Evolutionary conservation across 192 early-diverging fungal species (phyloP), one percentile per base, ranked within the genome.

Genomic region (Coemansia sp.): DNA sequence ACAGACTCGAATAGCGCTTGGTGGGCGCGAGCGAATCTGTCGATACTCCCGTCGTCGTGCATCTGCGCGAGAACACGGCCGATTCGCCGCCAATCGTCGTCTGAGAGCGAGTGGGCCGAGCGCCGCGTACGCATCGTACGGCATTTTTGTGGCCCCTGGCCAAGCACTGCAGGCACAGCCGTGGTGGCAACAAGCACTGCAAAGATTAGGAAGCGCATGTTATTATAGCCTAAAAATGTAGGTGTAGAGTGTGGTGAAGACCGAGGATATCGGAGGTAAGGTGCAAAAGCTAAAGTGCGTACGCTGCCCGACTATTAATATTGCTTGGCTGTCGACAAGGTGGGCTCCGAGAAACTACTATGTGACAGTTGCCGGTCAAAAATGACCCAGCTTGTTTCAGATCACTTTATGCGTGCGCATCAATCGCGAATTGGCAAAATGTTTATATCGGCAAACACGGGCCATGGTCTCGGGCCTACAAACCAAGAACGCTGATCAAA

Each of bases 1-100:
- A 80, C 77, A 1, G 52, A 27, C 42, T 66, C 57, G 33, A 80
- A 80, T 9, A 73, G 54, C 0, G 45, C 44, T n/a, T 73, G 55
- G 40, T 80, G 77, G 3, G 71, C 56, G 14, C 56, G 40, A 22
- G 66, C 77, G 31, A 73, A 80, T 28, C 71, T 63, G 22, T 68
- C 71, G 30, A 80, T 62, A 6, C 66, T 59, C 0, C 77, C 77
- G 18, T 69, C 59, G 12, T 35, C 19, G 30, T 66, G 62, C 60
- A 80, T 38, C 30, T 72, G 24, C 24, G 54, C 31, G 2, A 80
- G n/a, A 1, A 80, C 77, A 5, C 38, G 2, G 2, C 46, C 44
- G 33, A 80, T 54, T 1, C 47, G n/a, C 30, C 63, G 66, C 77
- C 77, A 80, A 6, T 80, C 77, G 21, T 38, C 52, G 19, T 60